Evolutionary conservation across 768 basidiomycete species (phyloP).

Genomic region (Kwoniella pini): DNA sequence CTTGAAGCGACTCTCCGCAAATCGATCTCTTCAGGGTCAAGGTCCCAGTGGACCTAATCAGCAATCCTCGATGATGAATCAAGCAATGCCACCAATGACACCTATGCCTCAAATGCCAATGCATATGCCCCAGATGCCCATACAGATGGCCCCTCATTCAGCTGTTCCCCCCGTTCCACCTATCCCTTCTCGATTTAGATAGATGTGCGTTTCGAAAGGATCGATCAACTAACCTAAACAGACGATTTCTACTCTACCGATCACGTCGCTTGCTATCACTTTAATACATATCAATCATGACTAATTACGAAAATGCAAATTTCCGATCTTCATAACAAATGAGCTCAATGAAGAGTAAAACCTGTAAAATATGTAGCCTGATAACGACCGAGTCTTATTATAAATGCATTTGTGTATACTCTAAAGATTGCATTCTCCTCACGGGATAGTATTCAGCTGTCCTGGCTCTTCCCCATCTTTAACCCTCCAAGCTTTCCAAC

Average conservation of each 20-base stretch:
- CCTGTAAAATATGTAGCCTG: slow-evolving; percentile 11
- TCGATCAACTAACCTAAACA: no score
- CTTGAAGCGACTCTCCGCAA: slow-evolving; percentile 23
- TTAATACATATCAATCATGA: not conserved
- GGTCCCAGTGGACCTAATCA: slow-evolving; percentile 6
- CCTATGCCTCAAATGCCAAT: slow-evolving; percentile 21
- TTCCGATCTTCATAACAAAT: no score
- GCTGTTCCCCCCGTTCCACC: slow-evolving; percentile 30
- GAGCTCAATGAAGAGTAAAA: no score
- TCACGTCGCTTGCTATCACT: not conserved
- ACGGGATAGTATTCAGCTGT: no score
- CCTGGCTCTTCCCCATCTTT: slow-evolving; percentile 28
- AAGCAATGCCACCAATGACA: slow-evolving; percentile 4
- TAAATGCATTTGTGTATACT: slow-evolving; percentile 10
- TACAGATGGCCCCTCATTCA: slow-evolving; percentile 11
- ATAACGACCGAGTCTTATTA: no score
- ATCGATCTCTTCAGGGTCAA: slow-evolving; percentile 11
- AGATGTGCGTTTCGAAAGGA: not conserved
- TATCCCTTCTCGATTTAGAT: slow-evolving; percentile 33
- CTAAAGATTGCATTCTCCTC: slow-evolving; percentile 1
- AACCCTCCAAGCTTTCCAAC: slow-evolving; percentile 64
- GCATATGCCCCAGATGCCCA: slow-evolving; percentile 20
- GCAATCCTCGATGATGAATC: not conserved
- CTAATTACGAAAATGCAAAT: slow-evolving; percentile 4
- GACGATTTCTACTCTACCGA: no score